A percentile compares a stretch with the other conserved stretches of the same genome.
phyloP scores from a whole-genome alignment of 176 grass and related monocot species.

The Dactylis glomerata region DNA sequence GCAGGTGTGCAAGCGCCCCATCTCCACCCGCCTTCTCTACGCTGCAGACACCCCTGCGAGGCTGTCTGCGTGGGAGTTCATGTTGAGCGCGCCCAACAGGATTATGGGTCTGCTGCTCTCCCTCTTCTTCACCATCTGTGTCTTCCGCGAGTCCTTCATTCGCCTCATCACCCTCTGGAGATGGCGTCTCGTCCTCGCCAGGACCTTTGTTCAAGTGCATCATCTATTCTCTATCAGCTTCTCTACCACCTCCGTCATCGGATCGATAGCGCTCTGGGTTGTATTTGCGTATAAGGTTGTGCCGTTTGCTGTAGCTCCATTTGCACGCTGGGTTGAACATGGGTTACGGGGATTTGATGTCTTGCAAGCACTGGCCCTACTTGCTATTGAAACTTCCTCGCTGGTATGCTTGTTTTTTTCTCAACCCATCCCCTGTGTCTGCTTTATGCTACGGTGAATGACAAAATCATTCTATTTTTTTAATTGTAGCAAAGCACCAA shows the following conservation, averaged over 20 bases:
- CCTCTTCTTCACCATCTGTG: conserved; percentile 3
- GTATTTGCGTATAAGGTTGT: background rate
- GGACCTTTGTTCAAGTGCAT: conserved; percentile 4
- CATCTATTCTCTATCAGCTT: conserved; percentile 20
- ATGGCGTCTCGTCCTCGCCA: conserved; percentile 29
- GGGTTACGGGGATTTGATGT: conserved; percentile 16
- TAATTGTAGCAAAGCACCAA: background rate
- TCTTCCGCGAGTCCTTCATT: conserved; percentile 22
- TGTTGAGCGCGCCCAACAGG: conserved; percentile 2
- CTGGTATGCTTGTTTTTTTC: conserved; percentile 4
- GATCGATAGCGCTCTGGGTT: background rate
- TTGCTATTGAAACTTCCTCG: background rate
- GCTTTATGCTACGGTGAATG: background rate
- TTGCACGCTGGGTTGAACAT: conserved; percentile 5
- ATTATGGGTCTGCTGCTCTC: conserved; percentile 14
- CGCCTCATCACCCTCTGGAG: conserved; percentile 29
- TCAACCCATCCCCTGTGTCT: background rate
- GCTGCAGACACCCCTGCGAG: background rate
- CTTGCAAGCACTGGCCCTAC: conserved; percentile 1
- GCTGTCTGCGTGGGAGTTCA: conserved; percentile 22
- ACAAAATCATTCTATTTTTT: background rate
- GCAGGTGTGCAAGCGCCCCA: background rate
- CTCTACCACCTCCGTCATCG: background rate
- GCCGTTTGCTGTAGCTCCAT: conserved; percentile 10
- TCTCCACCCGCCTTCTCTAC: background rate